Evolutionary conservation across 208 protist genomes (phyloP).

Genomic region (Trypanosoma mega): DNA sequence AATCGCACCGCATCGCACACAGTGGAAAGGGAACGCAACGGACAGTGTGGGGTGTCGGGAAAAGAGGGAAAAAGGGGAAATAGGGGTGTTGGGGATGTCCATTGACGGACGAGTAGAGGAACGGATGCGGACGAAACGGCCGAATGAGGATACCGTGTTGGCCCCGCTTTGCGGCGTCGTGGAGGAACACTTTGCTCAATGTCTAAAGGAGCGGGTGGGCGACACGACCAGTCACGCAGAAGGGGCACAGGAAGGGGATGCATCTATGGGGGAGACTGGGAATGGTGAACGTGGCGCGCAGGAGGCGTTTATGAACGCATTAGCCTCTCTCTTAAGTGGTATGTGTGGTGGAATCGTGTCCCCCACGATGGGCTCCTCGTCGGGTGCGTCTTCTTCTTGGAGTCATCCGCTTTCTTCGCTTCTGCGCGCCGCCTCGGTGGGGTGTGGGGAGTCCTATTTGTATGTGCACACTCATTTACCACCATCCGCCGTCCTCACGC

Average conservation of each 20-base stretch:
- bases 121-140: background rate
- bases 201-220: background rate
- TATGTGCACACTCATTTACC: slow-evolving; percentile 22
- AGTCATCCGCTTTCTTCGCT: background rate
- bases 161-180: slow-evolving; percentile 42
- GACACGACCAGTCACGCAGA: background rate
- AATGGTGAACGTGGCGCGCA: background rate
- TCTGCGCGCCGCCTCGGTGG: too few relatives aligned
- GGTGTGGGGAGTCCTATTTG: too few relatives aligned
- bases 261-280: background rate
- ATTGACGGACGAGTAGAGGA: background rate
- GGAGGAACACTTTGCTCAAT: slow-evolving; percentile 34
- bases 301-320: slow-evolving; percentile 8
- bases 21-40: too few relatives aligned
- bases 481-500: slow-evolving; percentile 8
- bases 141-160: slow-evolving; percentile 35
- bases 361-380: too few relatives aligned
- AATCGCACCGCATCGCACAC: background rate
- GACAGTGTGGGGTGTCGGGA: too few relatives aligned
- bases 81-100: too few relatives aligned
- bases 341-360: too few relatives aligned
- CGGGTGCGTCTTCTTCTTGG: too few relatives aligned
- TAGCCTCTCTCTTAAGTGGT: too few relatives aligned
- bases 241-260: background rate
- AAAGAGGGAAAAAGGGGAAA: too few relatives aligned